Percentiles rank a stretch among this genome's conserved stretches.
These are phyloP conservation scores for Ascoidea asiatica DNA, from an alignment of 805 yeast species.

Conservation along the genomic window DNA sequence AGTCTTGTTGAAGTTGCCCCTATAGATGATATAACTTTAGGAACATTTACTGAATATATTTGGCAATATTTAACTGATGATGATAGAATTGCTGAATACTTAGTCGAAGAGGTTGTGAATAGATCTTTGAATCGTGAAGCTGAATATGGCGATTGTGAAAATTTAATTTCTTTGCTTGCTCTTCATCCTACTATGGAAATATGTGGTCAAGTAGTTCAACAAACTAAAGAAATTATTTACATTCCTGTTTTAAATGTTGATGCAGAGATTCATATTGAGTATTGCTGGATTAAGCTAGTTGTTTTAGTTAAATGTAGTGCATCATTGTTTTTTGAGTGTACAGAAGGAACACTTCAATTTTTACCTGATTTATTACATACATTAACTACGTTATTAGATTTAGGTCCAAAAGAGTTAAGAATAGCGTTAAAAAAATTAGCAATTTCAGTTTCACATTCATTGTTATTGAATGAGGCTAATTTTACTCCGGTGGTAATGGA, in stretches of 20 bases:
- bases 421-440: conserved; percentile 44
- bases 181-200: conserved; percentile 59
- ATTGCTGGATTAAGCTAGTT: conserved; percentile 58
- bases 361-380: background rate
- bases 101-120: conserved; percentile 63
- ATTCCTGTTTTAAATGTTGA: conserved; percentile 30
- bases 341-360: background rate
- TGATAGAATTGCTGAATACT: conserved; percentile 37
- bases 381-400: conserved; percentile 21
- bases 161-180: conserved; percentile 46
- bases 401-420: conserved; percentile 43
- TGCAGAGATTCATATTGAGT: conserved; percentile 30
- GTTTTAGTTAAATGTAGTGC: conserved; percentile 53
- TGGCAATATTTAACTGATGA: conserved; percentile 61
- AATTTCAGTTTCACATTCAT: conserved; percentile 57
- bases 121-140: conserved; percentile 67
- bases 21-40: conserved; percentile 30
- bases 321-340: conserved; percentile 49
- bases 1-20: conserved; percentile 22
- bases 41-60: conserved; percentile 41
- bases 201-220: conserved; percentile 47
- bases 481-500: conserved; percentile 26
- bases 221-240: conserved; percentile 41
- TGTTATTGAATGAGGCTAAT: conserved; percentile 36
- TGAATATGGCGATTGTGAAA: conserved; percentile 59